A percentile compares a stretch with the other conserved stretches of the same genome.
Conservation (phyloP, 1,139 yeast species). For the Saccharomyces hybrid region DNA sequence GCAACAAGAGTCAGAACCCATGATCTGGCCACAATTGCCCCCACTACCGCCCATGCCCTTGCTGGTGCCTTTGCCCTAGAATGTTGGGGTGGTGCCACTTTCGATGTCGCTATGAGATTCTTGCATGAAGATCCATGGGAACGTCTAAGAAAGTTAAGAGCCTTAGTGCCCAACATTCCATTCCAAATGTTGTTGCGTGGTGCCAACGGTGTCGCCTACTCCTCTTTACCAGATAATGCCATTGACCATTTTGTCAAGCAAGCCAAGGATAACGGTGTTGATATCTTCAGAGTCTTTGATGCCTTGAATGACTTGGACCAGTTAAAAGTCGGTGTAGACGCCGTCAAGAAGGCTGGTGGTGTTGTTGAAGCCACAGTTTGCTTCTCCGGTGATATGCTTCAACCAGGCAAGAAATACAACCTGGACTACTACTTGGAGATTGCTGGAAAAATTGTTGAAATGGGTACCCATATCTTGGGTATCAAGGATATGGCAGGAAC, state of each 20-base stretch:
- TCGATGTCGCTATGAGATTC: constrained; percentile 96
- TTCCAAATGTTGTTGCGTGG: constrained; percentile 98
- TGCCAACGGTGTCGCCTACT: constrained; percentile 96
- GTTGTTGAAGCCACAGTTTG: constrained; percentile 96
- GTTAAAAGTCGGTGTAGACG: constrained; percentile 91
- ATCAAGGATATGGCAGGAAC: constrained; percentile 99
- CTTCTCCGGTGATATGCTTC: constrained; percentile 96
- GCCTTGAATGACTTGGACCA: constrained; percentile 94
- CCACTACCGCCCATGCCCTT: constrained; percentile 82
- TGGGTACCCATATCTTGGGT: constrained; percentile 95
- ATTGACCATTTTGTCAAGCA: constrained; percentile 90
- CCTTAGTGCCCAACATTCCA: constrained; percentile 90
- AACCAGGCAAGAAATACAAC: constrained; percentile 88
- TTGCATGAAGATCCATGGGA: constrained; percentile 98
- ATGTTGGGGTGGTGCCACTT: constrained; percentile 99
- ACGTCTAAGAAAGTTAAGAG: constrained; percentile 77
- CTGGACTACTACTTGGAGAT: constrained; percentile 75
- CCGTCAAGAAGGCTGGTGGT: constrained; percentile 95
- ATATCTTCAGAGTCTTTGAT: constrained; percentile 92
- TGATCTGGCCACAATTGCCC: constrained; percentile 84
- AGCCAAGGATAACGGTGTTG: constrained; percentile 93
- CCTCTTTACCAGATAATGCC: constrained; percentile 93
- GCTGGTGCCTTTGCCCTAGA: constrained; percentile 87
- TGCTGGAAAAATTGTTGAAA: constrained; percentile 71
- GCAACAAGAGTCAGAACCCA: constrained; percentile 95